Evolutionary conservation across 441 rosid species (phyloP).

Genomic region (Erodium trifolium): DNA sequence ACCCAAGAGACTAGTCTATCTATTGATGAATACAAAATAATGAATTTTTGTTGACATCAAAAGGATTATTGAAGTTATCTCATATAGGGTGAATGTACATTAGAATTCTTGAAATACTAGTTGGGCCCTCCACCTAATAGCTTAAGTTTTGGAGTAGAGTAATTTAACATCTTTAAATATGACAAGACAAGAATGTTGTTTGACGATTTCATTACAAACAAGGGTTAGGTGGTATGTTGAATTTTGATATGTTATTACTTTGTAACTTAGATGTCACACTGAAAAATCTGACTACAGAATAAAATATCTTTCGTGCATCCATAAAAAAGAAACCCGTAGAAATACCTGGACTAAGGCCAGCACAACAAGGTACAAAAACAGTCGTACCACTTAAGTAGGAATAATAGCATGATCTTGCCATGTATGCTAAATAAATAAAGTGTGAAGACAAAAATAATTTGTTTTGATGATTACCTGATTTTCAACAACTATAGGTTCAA

Average conservation of each 20-base stretch:
- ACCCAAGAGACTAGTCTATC: no score
- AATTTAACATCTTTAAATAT: neutral
- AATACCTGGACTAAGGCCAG: neutral
- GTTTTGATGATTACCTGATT: neutral
- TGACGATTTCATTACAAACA: neutral
- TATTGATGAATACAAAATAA: no score
- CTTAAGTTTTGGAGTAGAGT: no score
- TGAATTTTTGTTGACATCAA: no score
- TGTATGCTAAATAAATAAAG: neutral
- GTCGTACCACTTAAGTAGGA: neutral
- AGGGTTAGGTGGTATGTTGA: neutral
- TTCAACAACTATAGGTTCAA: constrained; percentile 8
- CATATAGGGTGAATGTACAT: no score
- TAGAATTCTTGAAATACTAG: no score
- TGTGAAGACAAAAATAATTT: constrained; percentile 1
- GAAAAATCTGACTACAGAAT: neutral
- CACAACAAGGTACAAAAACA: neutral
- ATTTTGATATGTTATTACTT: neutral
- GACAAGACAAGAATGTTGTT: neutral
- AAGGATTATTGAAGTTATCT: no score
- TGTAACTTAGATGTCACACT: neutral
- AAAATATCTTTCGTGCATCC: constrained; percentile 4
- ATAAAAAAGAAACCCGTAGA: neutral
- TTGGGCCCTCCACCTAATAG: no score
- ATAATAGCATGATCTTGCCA: neutral